Percentiles rank a stretch among this genome's conserved stretches.
phyloP scores from a whole-genome alignment of 1,284 basidiomycete genomes.

The Microbotryum violaceum region DNA sequence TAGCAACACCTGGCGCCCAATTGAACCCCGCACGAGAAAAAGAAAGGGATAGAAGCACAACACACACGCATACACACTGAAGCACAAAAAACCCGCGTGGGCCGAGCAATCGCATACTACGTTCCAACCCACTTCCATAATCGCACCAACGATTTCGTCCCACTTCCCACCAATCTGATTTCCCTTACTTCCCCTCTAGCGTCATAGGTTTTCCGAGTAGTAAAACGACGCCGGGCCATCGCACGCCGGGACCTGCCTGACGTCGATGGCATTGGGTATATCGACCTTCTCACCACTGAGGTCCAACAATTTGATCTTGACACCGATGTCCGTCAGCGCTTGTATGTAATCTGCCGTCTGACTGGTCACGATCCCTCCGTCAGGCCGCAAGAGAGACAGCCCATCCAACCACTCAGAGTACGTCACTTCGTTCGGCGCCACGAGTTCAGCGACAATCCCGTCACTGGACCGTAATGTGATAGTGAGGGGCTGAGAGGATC shows the following conservation, averaged over 20 bases:
- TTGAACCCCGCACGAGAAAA: no score
- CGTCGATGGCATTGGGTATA: slow-evolving; percentile 2
- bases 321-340: slow-evolving; percentile 80
- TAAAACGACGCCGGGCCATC: no score
- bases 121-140: no score
- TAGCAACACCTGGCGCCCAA: no score
- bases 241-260: not conserved
- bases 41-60: no score
- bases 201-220: no score
- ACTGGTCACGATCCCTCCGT: slow-evolving; percentile 68
- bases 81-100: no score
- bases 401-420: slow-evolving; percentile 97
- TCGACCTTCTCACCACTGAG: slow-evolving; percentile 41
- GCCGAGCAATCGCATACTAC: no score
- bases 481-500: not conserved
- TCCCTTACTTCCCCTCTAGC: no score
- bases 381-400: slow-evolving; percentile 76
- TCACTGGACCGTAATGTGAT: slow-evolving; percentile 42
- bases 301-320: slow-evolving; percentile 88
- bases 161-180: no score
- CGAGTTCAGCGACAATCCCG: slow-evolving; percentile 71
- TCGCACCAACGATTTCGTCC: no score
- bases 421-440: slow-evolving; percentile 72
- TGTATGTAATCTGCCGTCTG: slow-evolving; percentile 79
- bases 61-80: no score